Base-by-base conservation (phyloP, 1,139 yeast genomes). In the Nakaseomyces bracarensis region DNA sequence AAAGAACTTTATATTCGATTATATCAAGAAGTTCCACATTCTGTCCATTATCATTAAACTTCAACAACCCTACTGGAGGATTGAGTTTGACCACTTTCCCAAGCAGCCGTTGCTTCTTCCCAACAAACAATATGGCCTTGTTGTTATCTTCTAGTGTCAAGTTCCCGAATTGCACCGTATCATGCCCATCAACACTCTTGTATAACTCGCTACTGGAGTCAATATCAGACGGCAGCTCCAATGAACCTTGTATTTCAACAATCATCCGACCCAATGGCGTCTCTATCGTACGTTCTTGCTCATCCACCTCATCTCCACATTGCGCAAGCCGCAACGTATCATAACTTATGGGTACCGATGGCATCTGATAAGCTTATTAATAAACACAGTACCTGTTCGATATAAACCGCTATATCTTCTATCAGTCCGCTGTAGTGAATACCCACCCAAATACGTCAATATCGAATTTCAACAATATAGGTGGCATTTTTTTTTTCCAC, bases 161-260 rank as follows among this genome's bases (percentile, higher is more conserved):
- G n/a, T 60, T 63, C 0, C 87, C 89, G 57, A 79, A 77, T 49
- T 70, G 67, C 1, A 79, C 75, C 1, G 69, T 52, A 0, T 63
- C 65, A 29, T 69, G 67, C 1, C 69, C 63, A 10, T 62, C 64
- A 3, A 45, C 63, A 64, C 21, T 45, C 2, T 51, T 51, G 48
- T 65, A 68, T 30, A 62, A 3, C 43, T 47, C 1, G 39, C 43
- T 4, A 52, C 48, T 16, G 74, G 74, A 29, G 63, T 14, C 21
- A 20, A 39, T 64, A 20, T 54, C 56, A 1, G 53, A 46, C 1
- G 87, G 87, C 1, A 77, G 54, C 43, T 76, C 74, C 35, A 82
- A 58, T 28, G 77, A 83, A 3, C 91, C 91, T 57, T 82, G 91
- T 14, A 82, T 80, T 57, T 82, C 91, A 20, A 82, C 49, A 9